Evolutionary conservation across 805 yeast genomes (phyloP).

Genomic region (Wickerhamiella australiensis): DNA sequence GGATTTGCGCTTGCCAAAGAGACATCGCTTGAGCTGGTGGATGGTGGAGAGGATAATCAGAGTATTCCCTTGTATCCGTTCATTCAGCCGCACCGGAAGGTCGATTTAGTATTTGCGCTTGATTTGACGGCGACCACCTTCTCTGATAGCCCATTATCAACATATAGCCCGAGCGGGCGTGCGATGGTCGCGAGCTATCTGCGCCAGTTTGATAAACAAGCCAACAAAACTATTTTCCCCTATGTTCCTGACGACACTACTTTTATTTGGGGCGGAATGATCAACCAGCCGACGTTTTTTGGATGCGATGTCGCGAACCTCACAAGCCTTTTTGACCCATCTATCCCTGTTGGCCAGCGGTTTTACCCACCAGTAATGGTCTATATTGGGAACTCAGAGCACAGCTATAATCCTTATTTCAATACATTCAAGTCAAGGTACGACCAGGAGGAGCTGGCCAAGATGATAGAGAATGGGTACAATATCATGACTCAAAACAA

Average conservation of each 20-base stretch:
- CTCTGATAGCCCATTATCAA: conserved; percentile 8
- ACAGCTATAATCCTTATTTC: conserved; percentile 51
- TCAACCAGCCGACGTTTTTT: conserved; percentile 54
- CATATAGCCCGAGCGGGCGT: conserved; percentile 30
- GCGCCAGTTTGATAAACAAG: conserved; percentile 24
- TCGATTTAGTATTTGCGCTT: conserved; percentile 52
- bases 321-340: conserved; percentile 45
- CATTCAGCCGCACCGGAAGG: conserved; percentile 44
- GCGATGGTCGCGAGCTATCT: conserved; percentile 24
- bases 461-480: conserved; percentile 63
- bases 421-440: conserved; percentile 61
- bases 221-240: conserved; percentile 22
- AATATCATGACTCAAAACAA: conserved; percentile 60
- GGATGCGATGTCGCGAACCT: conserved; percentile 58
- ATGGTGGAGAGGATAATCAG: conserved; percentile 72
- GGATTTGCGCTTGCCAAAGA: conserved; percentile 4
- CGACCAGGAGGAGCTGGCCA: conserved; percentile 42
- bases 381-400: conserved; percentile 65
- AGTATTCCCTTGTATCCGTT: conserved; percentile 59
- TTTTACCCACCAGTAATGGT: conserved; percentile 56
- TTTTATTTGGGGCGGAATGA: conserved; percentile 38
- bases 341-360: background rate
- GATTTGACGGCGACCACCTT: conserved; percentile 30
- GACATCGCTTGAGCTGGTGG: conserved; percentile 41
- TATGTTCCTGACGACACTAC: conserved; percentile 31